Evolutionary conservation across 2,329 filamentous ascomycete species (phyloP).

Genomic region (Tolypocladium ovalisporum): DNA sequence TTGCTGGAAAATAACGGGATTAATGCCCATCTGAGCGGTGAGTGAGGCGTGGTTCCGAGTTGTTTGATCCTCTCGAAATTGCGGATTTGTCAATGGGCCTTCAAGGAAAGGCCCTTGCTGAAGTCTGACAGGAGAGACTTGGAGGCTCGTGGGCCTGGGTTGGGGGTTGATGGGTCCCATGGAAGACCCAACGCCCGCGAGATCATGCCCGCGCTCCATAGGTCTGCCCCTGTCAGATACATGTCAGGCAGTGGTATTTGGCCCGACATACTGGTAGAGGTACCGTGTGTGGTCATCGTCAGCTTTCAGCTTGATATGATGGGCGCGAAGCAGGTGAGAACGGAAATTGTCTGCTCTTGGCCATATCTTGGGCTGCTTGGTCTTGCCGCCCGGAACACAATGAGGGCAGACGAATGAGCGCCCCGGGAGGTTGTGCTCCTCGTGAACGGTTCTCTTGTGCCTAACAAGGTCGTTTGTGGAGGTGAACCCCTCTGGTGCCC

Average conservation of each 20-base stretch:
- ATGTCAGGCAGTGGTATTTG: not conserved
- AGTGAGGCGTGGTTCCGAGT: not conserved
- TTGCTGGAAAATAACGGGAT: not conserved
- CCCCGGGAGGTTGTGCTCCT: slow-evolving; percentile 24
- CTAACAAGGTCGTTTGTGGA: slow-evolving; percentile 74
- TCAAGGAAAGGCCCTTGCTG: too few relatives aligned
- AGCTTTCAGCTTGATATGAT: slow-evolving; percentile 28
- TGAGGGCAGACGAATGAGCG: slow-evolving; percentile 3
- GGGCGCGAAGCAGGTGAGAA: slow-evolving; percentile 63
- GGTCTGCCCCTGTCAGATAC: not conserved
- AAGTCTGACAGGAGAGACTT: slow-evolving; percentile 6
- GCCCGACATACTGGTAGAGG: slow-evolving; percentile 8
- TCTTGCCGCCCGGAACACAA: slow-evolving; percentile 2
- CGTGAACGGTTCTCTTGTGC: slow-evolving; percentile 64
- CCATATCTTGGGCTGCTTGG: slow-evolving; percentile 56
- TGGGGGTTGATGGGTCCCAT: slow-evolving; percentile 10
- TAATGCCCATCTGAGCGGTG: not conserved
- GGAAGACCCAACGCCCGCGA: slow-evolving; percentile 14
- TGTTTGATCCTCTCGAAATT: not conserved
- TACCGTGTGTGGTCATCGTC: slow-evolving; percentile 29
- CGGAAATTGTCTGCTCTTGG: slow-evolving; percentile 79
- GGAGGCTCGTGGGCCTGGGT: slow-evolving; percentile 4
- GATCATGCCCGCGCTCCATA: not conserved
- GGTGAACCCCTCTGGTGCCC: slow-evolving; percentile 56
- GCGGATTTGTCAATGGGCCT: not conserved